These are phyloP conservation scores for Saccharomycopsis amapae DNA, from an alignment of 805 yeast genomes.

Conservation along the genomic window DNA sequence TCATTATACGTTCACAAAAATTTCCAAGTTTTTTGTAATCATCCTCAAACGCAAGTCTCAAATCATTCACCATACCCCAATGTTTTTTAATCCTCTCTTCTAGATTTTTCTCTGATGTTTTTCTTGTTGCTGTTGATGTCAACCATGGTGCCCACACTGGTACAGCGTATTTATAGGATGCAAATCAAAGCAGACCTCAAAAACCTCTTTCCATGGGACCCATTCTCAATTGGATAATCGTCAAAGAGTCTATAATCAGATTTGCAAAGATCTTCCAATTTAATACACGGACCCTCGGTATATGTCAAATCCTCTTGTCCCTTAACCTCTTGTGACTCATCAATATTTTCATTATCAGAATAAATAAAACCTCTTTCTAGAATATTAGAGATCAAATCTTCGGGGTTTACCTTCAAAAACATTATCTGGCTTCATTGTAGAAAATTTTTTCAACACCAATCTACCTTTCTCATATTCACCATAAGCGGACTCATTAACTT, in stretches of 20 bases:
- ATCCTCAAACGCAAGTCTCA: not conserved
- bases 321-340: not conserved
- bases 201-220: not conserved
- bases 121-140: not conserved
- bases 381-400: not conserved
- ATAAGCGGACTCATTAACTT: not conserved
- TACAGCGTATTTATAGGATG: not conserved
- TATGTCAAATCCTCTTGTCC: not conserved
- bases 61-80: not conserved
- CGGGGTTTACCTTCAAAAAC: not conserved
- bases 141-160: not conserved
- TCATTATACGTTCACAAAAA: not conserved
- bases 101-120: no score
- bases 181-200: not conserved
- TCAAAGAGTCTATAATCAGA: not conserved
- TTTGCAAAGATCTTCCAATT: not conserved
- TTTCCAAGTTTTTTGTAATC: not conserved
- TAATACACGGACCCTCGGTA: not conserved
- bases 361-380: not conserved
- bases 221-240: not conserved
- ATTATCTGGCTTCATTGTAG: not conserved
- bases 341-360: not conserved
- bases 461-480: not conserved
- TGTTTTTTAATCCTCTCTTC: not conserved
- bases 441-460: not conserved